Evolutionary conservation across 768 basidiomycete genomes (phyloP).

Genomic region (Tylopilus sp.): DNA sequence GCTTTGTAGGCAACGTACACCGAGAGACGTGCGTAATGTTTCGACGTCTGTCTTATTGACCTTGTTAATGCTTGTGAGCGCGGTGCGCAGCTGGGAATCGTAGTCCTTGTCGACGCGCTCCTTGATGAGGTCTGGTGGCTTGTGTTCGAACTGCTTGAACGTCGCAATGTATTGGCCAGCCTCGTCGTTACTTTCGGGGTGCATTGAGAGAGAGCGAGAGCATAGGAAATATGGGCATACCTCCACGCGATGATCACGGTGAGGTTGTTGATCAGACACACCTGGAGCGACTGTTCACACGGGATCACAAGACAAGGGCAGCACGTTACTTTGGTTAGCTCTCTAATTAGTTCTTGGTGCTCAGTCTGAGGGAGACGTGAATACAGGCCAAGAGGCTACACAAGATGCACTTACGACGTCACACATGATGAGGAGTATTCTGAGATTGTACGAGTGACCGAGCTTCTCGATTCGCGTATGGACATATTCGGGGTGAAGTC

Average conservation of each 20-base stretch:
- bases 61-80: conserved; percentile 84
- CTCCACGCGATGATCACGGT: conserved; percentile 93
- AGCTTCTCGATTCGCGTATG: conserved; percentile 87
- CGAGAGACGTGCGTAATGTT: conserved; percentile 87
- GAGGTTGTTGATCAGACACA: conserved; percentile 88
- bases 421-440: conserved; percentile 85
- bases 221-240: conserved; percentile 39
- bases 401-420: conserved; percentile 72
- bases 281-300: conserved; percentile 35
- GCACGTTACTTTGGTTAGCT: conserved; percentile 74
- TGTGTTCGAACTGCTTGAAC: conserved; percentile 93
- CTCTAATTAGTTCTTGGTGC: conserved; percentile 87
- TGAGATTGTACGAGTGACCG: conserved; percentile 73
- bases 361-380: conserved; percentile 57
- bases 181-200: conserved; percentile 68
- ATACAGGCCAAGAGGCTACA: neutral
- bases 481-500: conserved; percentile 96
- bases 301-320: conserved; percentile 2
- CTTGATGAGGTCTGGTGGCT: conserved; percentile 89
- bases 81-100: conserved; percentile 69
- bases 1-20: conserved; percentile 51
- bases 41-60: conserved; percentile 98
- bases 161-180: conserved; percentile 87
- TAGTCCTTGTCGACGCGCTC: conserved; percentile 93
- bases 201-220: conserved; percentile 1